Base-by-base conservation (phyloP, 140 eudicot species). In the Cichorium intybus region DNA sequence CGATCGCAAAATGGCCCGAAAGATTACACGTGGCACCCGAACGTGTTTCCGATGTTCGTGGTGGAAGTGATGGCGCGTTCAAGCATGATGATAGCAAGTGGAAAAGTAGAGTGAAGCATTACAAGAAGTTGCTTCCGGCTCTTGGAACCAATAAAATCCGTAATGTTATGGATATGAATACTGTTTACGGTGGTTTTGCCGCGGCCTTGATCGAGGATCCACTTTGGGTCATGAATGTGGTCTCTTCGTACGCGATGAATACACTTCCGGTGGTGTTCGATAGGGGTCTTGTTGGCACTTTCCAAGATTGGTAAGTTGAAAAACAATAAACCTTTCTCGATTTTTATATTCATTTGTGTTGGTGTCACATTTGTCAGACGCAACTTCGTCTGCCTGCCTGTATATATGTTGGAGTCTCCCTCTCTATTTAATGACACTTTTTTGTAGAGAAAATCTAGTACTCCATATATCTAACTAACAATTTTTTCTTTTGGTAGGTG, bases 111-210 rank as follows among this genome's bases (percentile, higher is more conserved):
- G 87, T 76, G 28, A 87, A 83, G 76, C 87, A 91, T 33, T 91
- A 87, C 87, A 87, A 82, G 85, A 91, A 85, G 79, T 72, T 87
- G 81, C 75, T 91, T n/a, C 96, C 95, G 5, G 84, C 80, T 17
- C 69, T 91, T 24, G 97, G 96, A 18, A 91, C 87, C 1, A 77
- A 85, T 55, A 77, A 91, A 72, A 83, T 91, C 21, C 57, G 97
- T 59, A 91, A 91, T 64, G 96, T 87, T 0, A 91, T 91, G 96
- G 96, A 91, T 68, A 91, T 91, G 97, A 87, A 91, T 77, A 91
- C 97, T 2, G 16, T 72, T 51, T 91, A 80, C 46, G 97, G 97
- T 21, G 97, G 97, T 62, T 82, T 91, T 27, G 97, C 97, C 3
- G 95, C 97, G 1, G 84, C 95, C 73, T 63, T 87, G 62, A 43